Conservation (phyloP, 23 red algal genomes). For the Gracilaria domingensis region DNA sequence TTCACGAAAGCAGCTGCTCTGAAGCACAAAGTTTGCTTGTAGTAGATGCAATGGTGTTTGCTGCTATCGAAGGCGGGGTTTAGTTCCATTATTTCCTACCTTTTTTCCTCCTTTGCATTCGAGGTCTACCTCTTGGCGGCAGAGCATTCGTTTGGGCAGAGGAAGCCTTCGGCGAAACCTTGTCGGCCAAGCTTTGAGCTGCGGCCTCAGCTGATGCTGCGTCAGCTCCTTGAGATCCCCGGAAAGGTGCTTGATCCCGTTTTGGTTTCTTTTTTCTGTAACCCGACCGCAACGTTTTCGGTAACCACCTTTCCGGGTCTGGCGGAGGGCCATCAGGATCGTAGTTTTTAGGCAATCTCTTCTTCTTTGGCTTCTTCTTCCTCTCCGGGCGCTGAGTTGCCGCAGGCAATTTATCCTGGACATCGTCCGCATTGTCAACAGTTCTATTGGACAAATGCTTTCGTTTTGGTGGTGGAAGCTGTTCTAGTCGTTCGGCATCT, state of each 20-base stretch:
- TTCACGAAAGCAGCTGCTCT: too few relatives aligned
- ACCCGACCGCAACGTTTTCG: slow-evolving; percentile 60
- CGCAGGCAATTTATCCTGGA: neutral
- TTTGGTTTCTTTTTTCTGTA: slow-evolving; percentile 71
- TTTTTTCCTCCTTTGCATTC: slow-evolving; percentile 56
- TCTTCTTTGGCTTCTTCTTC: slow-evolving; percentile 82
- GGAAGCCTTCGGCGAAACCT: slow-evolving; percentile 28
- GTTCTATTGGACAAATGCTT: slow-evolving; percentile 33
- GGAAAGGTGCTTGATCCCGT: slow-evolving; percentile 48
- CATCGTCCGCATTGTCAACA: neutral
- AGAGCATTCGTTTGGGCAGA: slow-evolving; percentile 6
- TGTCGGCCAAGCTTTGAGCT: slow-evolving; percentile 41
- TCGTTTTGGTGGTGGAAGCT: slow-evolving; percentile 64
- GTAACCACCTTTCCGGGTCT: slow-evolving; percentile 79
- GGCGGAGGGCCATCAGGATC: slow-evolving; percentile 76
- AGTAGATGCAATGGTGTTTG: too few relatives aligned
- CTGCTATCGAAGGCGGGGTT: neutral
- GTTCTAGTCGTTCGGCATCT: slow-evolving; percentile 55
- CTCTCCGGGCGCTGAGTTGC: neutral
- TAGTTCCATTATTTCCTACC: neutral
- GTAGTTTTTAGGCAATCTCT: slow-evolving; percentile 74
- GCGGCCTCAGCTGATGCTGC: slow-evolving; percentile 69
- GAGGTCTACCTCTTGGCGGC: slow-evolving; percentile 28
- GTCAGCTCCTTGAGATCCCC: slow-evolving; percentile 72
- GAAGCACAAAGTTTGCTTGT: too few relatives aligned